phyloP scores from a whole-genome alignment of 345 rosid genomes.

The Syzygium aromaticum region DNA sequence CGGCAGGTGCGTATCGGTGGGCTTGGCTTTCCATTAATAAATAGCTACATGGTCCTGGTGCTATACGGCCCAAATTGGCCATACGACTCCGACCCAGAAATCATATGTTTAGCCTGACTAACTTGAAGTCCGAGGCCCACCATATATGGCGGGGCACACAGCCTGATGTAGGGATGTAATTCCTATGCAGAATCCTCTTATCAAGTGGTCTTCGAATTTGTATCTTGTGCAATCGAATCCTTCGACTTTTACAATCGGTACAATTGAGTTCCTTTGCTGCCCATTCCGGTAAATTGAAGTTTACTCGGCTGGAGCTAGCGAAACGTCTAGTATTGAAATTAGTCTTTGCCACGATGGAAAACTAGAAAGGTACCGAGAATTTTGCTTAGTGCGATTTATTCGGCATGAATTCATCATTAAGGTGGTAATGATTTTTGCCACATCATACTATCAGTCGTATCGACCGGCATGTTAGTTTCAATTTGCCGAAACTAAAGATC shows the following conservation, averaged over 20 bases:
- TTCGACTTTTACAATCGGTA: neutral
- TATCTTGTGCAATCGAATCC: neutral
- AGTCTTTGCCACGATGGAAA: neutral
- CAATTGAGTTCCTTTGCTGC: neutral
- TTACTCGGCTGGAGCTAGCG: neutral
- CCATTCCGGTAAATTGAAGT: neutral
- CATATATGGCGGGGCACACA: neutral
- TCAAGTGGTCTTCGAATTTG: neutral
- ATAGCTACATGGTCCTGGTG: neutral
- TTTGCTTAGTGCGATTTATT: neutral
- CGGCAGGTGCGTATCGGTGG: neutral
- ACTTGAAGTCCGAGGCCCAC: neutral
- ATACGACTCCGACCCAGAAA: neutral
- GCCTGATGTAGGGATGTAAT: neutral
- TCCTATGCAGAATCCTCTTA: neutral
- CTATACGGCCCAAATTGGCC: neutral
- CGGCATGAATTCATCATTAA: neutral
- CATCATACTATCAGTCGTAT: neutral
- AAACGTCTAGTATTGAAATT: neutral
- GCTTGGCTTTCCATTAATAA: neutral
- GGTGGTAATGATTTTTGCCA: neutral
- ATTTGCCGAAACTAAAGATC: neutral
- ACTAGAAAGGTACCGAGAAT: fast-evolving
- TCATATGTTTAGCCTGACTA: neutral
- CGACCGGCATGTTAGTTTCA: fast-evolving